Base-by-base conservation (phyloP, 139 green algal genomes). In the Coelastrella sp. region DNA sequence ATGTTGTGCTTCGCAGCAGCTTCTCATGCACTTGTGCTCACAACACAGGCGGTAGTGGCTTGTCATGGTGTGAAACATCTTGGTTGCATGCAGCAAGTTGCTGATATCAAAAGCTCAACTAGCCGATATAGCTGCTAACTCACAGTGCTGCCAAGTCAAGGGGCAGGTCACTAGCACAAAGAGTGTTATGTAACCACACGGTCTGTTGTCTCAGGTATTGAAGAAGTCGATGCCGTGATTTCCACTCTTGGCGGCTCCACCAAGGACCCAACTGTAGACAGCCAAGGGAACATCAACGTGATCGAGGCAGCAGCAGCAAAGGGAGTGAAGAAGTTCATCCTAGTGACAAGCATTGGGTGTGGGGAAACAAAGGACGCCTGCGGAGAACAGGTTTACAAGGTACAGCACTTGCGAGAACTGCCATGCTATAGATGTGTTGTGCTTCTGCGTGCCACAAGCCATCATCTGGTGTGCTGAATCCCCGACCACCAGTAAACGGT, bases 321-420 rank as follows among this genome's bases (percentile, higher is more conserved):
- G 67, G 96, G 97, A 27, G 95, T 98, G 6, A 96, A 96, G 86
- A 96, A 96, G 87, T 99, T 99, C 85, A 85, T 99, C 6, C 93
- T 99, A n/a, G 93, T 99, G 17, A 99, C 97, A 15, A 95, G 86
- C 84, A 98, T 99, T 23, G 97, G 97, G 50, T 95, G 93, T 25
- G 97, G 96, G 11, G 89, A 96, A 76, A 94, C 82, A 85, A 96
- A 96, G 90, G 90, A 92, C 5, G 95, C 96, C 0, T 88, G 93
- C 3, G 89, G 91, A n/a, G 75, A 88, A 59, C 84, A 96, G 81
- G 95, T 97, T 13, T 57, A 57, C 45, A 57, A 57, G 45, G 45
- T 21, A 53, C 45, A 53, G 45, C 11, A 23, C 45, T 9, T 57
- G 0, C 11, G 45, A 13, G n/a, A n/a, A n/a, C n/a, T n/a, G n/a